phyloP scores from a whole-genome alignment of 1,284 basidiomycete genomes.

The Tilletiopsis washingtonensis region DNA sequence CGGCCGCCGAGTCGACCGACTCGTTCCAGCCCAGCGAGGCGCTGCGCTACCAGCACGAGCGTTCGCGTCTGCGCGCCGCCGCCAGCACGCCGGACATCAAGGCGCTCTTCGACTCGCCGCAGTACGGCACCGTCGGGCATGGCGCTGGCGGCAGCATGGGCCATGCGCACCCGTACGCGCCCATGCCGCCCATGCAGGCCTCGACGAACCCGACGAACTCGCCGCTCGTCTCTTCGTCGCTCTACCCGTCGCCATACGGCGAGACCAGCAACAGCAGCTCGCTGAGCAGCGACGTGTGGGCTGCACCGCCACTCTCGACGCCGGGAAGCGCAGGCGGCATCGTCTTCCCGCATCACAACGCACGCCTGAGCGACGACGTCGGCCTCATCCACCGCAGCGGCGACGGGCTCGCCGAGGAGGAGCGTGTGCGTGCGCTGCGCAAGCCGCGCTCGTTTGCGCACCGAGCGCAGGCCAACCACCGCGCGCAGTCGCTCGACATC shows the following conservation, averaged over 20 bases:
- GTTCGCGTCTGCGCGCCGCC: constrained; percentile 62
- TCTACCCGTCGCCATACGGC: constrained; percentile 39
- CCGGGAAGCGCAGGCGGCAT: constrained; percentile 7
- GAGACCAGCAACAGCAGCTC: constrained; percentile 14
- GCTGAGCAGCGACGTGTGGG: constrained; percentile 40
- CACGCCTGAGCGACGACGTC: constrained; percentile 2
- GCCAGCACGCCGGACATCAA: constrained; percentile 90
- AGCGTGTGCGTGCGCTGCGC: constrained; percentile 24
- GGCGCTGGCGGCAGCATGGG: constrained; percentile 35
- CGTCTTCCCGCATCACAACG: constrained; percentile 5
- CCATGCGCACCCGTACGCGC: constrained; percentile 49
- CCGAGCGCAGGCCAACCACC: constrained; percentile 26
- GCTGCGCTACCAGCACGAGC: constrained; percentile 8
- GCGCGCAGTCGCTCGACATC: constrained; percentile 39
- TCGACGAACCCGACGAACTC: constrained; percentile 18
- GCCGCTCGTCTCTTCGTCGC: constrained; percentile 27
- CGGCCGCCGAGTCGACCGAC: constrained; percentile 22
- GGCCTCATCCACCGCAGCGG: constrained; percentile 14
- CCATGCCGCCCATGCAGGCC: background rate
- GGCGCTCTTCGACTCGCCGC: constrained; percentile 65
- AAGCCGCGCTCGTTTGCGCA: constrained; percentile 36
- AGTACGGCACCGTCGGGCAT: constrained; percentile 10
- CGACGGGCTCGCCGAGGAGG: constrained; percentile 29
- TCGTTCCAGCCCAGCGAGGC: constrained; percentile 30
- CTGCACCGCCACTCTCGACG: constrained; percentile 28